Conservation (phyloP, 495 filamentous ascomycete species). For the Lasiosphaeria miniovina region DNA sequence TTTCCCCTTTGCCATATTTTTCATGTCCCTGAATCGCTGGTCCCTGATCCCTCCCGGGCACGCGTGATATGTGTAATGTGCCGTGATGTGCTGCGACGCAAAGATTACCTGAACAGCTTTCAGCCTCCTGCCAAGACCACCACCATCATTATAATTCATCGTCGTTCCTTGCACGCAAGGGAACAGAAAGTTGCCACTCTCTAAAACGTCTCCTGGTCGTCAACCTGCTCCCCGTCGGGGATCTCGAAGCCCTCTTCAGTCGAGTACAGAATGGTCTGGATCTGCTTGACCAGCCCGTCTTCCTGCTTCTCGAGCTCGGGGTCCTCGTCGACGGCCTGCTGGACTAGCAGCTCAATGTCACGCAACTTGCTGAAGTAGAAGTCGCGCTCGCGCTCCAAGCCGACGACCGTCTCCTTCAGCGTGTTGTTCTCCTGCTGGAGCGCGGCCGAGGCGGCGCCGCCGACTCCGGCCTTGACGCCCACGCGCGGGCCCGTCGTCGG, state of each 20-base stretch:
- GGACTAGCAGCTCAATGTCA: slow-evolving; percentile 91
- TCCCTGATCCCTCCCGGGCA: neutral
- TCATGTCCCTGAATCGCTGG: slow-evolving; percentile 2
- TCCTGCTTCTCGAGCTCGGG: slow-evolving; percentile 91
- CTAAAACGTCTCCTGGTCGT: slow-evolving; percentile 78
- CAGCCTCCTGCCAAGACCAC: neutral
- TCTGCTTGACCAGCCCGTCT: slow-evolving; percentile 84
- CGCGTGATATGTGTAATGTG: slow-evolving; percentile 5
- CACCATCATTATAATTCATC: no score
- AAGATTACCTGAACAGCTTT: neutral
- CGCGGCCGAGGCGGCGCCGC: slow-evolving; percentile 58
- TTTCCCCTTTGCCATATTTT: slow-evolving; percentile 13
- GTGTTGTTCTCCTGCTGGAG: slow-evolving; percentile 77
- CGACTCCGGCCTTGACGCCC: slow-evolving; percentile 45
- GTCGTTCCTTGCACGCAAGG: no score
- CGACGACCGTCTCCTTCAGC: slow-evolving; percentile 81
- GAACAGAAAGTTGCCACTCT: neutral
- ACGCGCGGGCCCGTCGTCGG: slow-evolving; percentile 61
- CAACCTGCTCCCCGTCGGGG: slow-evolving; percentile 62
- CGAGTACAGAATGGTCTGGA: slow-evolving; percentile 94
- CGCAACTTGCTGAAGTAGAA: slow-evolving; percentile 99
- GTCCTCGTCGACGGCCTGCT: slow-evolving; percentile 85
- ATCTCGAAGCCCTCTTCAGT: slow-evolving; percentile 92
- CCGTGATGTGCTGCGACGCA: no score
- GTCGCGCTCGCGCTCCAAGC: slow-evolving; percentile 88